Percentiles rank a stretch among this genome's conserved stretches.
These are phyloP conservation scores for Pichia californica DNA, from an alignment of 805 yeast species.

Conservation along the genomic window DNA sequence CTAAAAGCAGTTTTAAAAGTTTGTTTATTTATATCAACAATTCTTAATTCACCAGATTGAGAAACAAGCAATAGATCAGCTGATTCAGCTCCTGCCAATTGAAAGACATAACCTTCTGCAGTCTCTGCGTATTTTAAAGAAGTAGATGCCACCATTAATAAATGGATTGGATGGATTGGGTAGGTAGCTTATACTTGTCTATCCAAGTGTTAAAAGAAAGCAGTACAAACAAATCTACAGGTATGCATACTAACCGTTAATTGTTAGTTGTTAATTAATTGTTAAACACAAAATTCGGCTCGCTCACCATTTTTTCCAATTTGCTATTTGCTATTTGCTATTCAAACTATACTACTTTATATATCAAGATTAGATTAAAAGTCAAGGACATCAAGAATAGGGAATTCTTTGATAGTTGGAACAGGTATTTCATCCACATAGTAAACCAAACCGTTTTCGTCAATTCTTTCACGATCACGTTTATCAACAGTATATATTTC, in stretches of 20 bases:
- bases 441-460: slow-evolving; percentile 83
- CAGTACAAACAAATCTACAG: too few relatives aligned
- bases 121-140: slow-evolving; percentile 23
- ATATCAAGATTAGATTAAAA: slow-evolving; percentile 34
- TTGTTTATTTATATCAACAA: slow-evolving; percentile 23
- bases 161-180: too few relatives aligned
- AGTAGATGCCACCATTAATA: slow-evolving; percentile 21
- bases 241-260: too few relatives aligned
- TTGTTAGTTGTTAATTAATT: too few relatives aligned
- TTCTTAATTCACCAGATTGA: slow-evolving; percentile 21
- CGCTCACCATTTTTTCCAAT: too few relatives aligned
- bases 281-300: too few relatives aligned
- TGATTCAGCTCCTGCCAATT: slow-evolving; percentile 11
- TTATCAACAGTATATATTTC: slow-evolving; percentile 83
- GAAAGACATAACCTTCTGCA: slow-evolving; percentile 26
- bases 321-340: too few relatives aligned
- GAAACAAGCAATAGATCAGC: slow-evolving; percentile 21
- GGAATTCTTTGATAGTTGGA: slow-evolving; percentile 61
- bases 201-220: too few relatives aligned
- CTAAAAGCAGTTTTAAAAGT: slow-evolving; percentile 13
- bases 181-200: too few relatives aligned
- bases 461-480: slow-evolving; percentile 79
- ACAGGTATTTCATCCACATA: slow-evolving; percentile 68
- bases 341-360: too few relatives aligned
- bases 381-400: slow-evolving; percentile 51